Evolutionary conservation across 768 basidiomycete genomes (phyloP).

Genomic region (Amanita inopinata): DNA sequence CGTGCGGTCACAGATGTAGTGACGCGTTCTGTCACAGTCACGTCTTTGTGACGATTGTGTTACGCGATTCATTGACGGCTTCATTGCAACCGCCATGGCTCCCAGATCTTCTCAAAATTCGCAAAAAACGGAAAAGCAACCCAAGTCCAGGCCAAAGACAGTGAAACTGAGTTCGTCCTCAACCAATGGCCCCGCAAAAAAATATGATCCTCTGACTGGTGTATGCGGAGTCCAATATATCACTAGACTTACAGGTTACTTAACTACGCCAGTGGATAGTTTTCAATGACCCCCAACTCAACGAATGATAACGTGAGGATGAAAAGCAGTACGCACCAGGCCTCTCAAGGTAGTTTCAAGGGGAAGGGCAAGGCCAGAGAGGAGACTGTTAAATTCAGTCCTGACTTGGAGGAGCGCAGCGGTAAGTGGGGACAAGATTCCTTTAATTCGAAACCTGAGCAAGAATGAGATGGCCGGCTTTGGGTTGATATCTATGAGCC

Average conservation of each 20-base stretch:
- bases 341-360: slow-evolving; percentile 11
- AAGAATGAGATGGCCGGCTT: slow-evolving; percentile 26
- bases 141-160: slow-evolving; percentile 2
- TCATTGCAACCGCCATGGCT: no score
- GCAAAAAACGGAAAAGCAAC: background rate
- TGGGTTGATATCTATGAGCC: slow-evolving; percentile 65
- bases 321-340: background rate
- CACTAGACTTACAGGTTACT: no score
- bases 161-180: slow-evolving; percentile 6
- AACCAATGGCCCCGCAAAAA: slow-evolving; percentile 10
- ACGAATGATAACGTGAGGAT: background rate
- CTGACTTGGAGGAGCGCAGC: background rate
- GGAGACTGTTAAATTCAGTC: slow-evolving; percentile 2
- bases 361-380: slow-evolving; percentile 20
- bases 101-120: slow-evolving; percentile 1
- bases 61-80: background rate
- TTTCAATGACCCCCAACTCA: slow-evolving; percentile 13
- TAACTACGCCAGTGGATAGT: slow-evolving; percentile 14
- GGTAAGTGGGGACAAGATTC: slow-evolving; percentile 2
- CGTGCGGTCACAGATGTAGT: no score
- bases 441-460: no score
- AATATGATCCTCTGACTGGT: slow-evolving; percentile 25
- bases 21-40: background rate
- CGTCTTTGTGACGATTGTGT: background rate
- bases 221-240: no score